Percentiles rank a stretch among this genome's conserved stretches.
Evolutionary conservation across 352 stramenopile genomes (phyloP).

Genomic region (Globisporangium rhizosaccharum): DNA sequence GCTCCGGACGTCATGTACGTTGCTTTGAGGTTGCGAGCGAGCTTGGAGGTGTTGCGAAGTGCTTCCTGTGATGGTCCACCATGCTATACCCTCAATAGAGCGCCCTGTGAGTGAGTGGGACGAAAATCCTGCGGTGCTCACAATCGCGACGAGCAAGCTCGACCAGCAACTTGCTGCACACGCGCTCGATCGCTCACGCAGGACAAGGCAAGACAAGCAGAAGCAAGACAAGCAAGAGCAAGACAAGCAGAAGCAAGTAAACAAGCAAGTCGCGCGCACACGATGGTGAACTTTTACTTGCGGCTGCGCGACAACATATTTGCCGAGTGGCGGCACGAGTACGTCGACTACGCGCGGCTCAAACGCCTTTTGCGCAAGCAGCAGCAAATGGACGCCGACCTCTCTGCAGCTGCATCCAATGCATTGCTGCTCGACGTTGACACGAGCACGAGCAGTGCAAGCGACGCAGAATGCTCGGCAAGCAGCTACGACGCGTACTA

Average conservation of each 20-base stretch:
- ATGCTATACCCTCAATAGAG: too few species aligned
- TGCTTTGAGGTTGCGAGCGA: too few species aligned
- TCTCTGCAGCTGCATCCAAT: constrained; percentile 5
- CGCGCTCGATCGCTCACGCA: too few species aligned
- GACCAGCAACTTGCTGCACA: too few species aligned
- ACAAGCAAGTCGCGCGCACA: background rate
- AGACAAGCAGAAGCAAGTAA: background rate
- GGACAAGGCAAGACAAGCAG: background rate
- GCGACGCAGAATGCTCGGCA: constrained; percentile 5
- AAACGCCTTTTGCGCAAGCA: constrained; percentile 80
- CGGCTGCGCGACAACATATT: constrained; percentile 81
- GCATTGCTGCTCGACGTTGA: constrained; percentile 13
- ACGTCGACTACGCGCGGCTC: constrained; percentile 87
- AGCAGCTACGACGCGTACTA: constrained; percentile 6
- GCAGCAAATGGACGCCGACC: constrained; percentile 33
- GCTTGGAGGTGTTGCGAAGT: too few species aligned
- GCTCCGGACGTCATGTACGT: too few species aligned
- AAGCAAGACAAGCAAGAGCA: background rate
- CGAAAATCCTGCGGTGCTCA: background rate
- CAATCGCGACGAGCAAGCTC: background rate
- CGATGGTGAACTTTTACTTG: constrained; percentile 76
- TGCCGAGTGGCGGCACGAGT: constrained; percentile 83
- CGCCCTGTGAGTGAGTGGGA: too few species aligned
- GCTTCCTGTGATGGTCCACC: too few species aligned
- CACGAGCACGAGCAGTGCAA: constrained; percentile 2